These are phyloP conservation scores for Cyberlindnera veronae DNA, from an alignment of 805 yeast species.

Conservation along the genomic window DNA sequence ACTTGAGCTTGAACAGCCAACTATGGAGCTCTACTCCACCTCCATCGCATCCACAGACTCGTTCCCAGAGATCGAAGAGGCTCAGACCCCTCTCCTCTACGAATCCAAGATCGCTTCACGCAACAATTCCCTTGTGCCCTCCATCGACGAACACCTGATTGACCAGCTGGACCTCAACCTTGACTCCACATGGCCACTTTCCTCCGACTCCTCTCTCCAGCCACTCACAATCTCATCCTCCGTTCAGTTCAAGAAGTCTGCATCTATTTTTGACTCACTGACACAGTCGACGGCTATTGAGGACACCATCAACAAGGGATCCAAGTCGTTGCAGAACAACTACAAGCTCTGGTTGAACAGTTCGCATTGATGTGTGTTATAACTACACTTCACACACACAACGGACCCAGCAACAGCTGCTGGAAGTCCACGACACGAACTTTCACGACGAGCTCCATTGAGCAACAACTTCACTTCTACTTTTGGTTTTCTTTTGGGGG, in stretches of 20 bases:
- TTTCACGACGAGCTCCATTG: too few relatives aligned
- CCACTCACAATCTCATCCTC: neutral
- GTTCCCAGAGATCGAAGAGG: conserved; percentile 18
- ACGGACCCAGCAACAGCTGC: too few relatives aligned
- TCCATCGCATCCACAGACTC: conserved; percentile 19
- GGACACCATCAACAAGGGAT: conserved; percentile 23
- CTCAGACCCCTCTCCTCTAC: conserved; percentile 25
- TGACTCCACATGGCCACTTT: neutral
- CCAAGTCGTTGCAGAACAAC: conserved; percentile 24
- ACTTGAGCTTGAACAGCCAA: conserved; percentile 13
- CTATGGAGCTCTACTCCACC: conserved; percentile 15
- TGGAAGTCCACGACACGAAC: too few relatives aligned
- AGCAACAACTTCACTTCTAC: too few relatives aligned
- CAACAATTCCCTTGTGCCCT: conserved; percentile 14
- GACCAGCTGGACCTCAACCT: conserved; percentile 20
- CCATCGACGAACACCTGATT: conserved; percentile 23
- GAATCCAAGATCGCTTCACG: conserved; percentile 22
- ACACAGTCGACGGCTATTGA: conserved; percentile 12
- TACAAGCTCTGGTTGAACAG: conserved; percentile 27
- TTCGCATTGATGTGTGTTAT: conserved; percentile 7
- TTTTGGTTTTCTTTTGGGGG: too few relatives aligned
- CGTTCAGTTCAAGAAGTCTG: neutral
- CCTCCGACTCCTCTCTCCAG: neutral
- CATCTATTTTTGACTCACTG: conserved; percentile 7
- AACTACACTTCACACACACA: too few relatives aligned